Base-by-base conservation (phyloP, 2,329 filamentous ascomycete species). In the Ceratocystis huliohia region DNA sequence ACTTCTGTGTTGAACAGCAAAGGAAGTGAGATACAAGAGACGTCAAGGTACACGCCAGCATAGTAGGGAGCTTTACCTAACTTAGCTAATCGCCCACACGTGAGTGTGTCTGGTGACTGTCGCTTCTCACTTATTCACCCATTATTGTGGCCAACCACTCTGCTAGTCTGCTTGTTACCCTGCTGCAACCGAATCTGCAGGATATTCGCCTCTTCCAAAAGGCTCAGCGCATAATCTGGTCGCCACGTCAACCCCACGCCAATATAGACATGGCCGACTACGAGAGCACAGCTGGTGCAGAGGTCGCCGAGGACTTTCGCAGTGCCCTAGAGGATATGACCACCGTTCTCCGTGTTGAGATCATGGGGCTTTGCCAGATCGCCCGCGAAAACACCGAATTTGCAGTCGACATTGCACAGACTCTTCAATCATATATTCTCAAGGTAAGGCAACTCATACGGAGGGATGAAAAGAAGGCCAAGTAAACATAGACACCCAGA, bases 331-430 rank as follows among this genome's bases (percentile, higher is more conserved):
- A 96, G 78, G 93, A 96, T 76, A 82, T 99, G 73, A 89, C 88
- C 70, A 84, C 87, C 74, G 96, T 96, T 78, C 90, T 91, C 77
- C 88, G 91, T 74, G 91, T 91, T 77, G 93, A 97, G 78, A 99
- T 99, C 76, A 93, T 89, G 81, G 97, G 95, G 78, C 78, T 99
- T 78, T 99, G 94, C 69, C 86, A 96, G 75, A 97, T 99, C 77
- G 94, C 94, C 68, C 91, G 95, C 76, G 94, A 99, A 77, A 96
- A 96, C 73, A 96, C 92, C 70, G 91, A 96, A 77, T 89, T 96
- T 79, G 94, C 94, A 45, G 85, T 95, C 75, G 90, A 89, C 70
- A 97, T 99, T 72, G 92, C 94, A 20, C 86, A 90, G 73, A 90
- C 90, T 62, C 79, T 99, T 71, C 89, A 96, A 75, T 88, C 92